Base-by-base conservation (phyloP, 2,329 filamentous ascomycete genomes). In the Coleophoma eucalyptorum region DNA sequence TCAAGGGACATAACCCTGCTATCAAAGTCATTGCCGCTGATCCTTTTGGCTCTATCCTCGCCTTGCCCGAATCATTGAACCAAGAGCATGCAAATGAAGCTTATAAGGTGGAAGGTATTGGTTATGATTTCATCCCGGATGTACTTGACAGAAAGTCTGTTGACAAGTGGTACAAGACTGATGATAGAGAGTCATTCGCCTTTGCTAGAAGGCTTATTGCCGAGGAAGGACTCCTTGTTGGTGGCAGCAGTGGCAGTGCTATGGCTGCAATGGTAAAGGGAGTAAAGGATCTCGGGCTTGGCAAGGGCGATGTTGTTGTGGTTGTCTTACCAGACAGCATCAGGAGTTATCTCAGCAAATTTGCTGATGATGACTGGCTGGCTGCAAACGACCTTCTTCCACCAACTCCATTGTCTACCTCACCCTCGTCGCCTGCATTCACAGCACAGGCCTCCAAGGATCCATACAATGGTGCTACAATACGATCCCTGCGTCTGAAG, bases 81-180 rank as follows among this genome's bases (percentile, higher is more conserved):
- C 77, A 89, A 44, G 86, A 89, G 57, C 82, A 86, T 65, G 80
- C 81, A 54, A 93, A 97, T 65, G 84, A 90, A 69, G 77, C 86
- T 1, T 99, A 99, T 77, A 97, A 99, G 75, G 94, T 99, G 1
- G 94, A 99, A 74, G 94, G 94, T 41, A 99, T 99, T 63, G 94
- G 94, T 18, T 99, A 99, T 69, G 94, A 99, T 69, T 99, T 99
- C 69, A 88, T 99, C 53, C 94, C 95, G 6, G 90, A 97, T 20
- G 95, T 99, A 5, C 77, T 99, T 50, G 85, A 94, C 58, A 90
- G 87, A 64, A 71, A 84, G 26, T 69, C 81, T 5, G 89, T 99
- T 31, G 89, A 97, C 69, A 88, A 87, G 66, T 99, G 94, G 94
- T 97, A 97, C 76, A 99, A 99, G 82, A 99, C 94, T 3, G 89